Percentiles rank a stretch among this genome's conserved stretches.
These are phyloP conservation scores for Neoboletus subvelutipes DNA, from an alignment of 768 basidiomycete genomes.

Conservation along the genomic window DNA sequence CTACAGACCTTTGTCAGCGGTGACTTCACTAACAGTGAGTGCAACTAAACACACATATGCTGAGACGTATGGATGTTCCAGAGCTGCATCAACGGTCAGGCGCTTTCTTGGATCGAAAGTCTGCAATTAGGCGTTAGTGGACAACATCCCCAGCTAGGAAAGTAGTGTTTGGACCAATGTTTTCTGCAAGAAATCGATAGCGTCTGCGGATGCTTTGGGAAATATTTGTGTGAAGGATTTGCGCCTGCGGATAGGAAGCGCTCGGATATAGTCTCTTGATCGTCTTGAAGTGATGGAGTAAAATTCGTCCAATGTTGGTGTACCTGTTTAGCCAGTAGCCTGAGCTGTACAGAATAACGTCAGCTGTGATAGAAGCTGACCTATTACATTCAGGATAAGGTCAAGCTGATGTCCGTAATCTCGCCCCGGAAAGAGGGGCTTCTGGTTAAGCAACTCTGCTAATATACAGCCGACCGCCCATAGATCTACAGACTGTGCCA, in stretches of 20 bases:
- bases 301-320: conserved; percentile 87
- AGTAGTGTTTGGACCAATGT: conserved; percentile 50
- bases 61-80: conserved; percentile 78
- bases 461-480: conserved; percentile 77
- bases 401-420: conserved; percentile 87
- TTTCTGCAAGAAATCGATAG: conserved; percentile 69
- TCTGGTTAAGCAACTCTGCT: conserved; percentile 78
- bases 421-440: conserved; percentile 85
- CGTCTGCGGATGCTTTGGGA: conserved; percentile 71
- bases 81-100: conserved; percentile 76
- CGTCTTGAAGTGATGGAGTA: conserved; percentile 84
- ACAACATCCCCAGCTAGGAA: conserved; percentile 29
- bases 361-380: conserved; percentile 27
- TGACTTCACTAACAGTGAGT: not conserved
- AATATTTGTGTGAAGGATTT: conserved; percentile 69
- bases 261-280: conserved; percentile 85
- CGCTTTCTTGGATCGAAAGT: conserved; percentile 90
- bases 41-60: conserved; percentile 55
- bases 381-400: conserved; percentile 86
- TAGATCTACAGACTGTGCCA: conserved; percentile 70
- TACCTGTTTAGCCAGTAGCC: conserved; percentile 44
- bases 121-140: conserved; percentile 29
- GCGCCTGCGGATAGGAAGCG: conserved; percentile 79
- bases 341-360: conserved; percentile 20
- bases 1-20: conserved; percentile 33